phyloP scores from a whole-genome alignment of 2,329 filamentous ascomycete genomes.

The Pseudogymnoascus sp. region DNA sequence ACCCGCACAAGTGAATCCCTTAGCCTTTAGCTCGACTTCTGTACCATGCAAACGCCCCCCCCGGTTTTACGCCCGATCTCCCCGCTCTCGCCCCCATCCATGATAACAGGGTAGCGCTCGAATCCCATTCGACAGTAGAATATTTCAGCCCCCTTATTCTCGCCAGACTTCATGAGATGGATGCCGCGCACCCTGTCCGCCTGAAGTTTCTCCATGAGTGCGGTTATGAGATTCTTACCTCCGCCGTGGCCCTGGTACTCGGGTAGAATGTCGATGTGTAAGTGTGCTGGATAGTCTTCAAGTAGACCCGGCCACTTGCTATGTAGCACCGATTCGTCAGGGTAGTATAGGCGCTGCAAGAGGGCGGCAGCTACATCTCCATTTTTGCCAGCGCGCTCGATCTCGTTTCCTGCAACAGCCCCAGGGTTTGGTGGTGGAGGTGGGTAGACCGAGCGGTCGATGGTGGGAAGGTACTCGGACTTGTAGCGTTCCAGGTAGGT shows the following conservation, averaged over 20 bases:
- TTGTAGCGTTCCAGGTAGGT: background rate
- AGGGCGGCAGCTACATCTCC: background rate
- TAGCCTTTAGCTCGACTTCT: background rate
- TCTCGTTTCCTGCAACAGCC: constrained; percentile 1
- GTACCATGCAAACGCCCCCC: constrained; percentile 9
- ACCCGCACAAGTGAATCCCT: background rate
- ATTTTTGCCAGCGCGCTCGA: background rate
- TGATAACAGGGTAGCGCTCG: constrained; percentile 1
- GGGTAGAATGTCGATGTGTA: constrained; percentile 7
- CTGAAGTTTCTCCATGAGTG: background rate
- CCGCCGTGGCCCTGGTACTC: constrained; percentile 4
- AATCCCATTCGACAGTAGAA: constrained; percentile 7
- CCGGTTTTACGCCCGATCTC: constrained; percentile 4
- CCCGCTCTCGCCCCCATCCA: constrained; percentile 1
- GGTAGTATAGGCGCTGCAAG: background rate
- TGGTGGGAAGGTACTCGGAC: background rate
- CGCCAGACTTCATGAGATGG: constrained; percentile 10
- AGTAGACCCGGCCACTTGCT: constrained; percentile 2
- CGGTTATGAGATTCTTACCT: constrained; percentile 1
- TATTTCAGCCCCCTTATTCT: background rate
- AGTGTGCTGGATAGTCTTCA: background rate
- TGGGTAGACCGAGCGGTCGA: background rate
- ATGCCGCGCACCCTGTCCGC: background rate
- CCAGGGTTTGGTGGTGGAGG: background rate
- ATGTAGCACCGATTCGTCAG: constrained; percentile 1